phyloP scores from a whole-genome alignment of 345 rosid species.

The Nasturtium officinale region DNA sequence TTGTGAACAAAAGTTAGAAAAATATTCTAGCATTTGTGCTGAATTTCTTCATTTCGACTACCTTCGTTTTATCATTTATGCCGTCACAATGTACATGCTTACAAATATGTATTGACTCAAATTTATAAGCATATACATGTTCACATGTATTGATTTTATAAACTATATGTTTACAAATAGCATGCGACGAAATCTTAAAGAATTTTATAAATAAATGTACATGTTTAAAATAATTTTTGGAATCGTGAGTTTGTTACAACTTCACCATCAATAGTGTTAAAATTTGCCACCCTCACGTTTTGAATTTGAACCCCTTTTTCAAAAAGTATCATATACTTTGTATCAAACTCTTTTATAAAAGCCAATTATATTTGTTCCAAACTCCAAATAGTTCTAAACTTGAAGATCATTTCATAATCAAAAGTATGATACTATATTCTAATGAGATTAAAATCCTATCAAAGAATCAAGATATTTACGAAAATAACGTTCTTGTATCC shows the following conservation, averaged over 20 bases:
- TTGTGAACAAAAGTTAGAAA: not conserved
- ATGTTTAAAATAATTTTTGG: not conserved
- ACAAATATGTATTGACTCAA: too few species aligned
- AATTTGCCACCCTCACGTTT: conserved; percentile 38
- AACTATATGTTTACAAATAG: not conserved
- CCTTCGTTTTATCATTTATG: not conserved
- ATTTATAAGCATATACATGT: too few species aligned
- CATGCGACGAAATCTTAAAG: conserved; percentile 8
- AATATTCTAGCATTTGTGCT: not conserved
- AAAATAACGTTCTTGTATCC: not conserved
- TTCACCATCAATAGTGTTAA: conserved; percentile 24
- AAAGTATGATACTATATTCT: not conserved
- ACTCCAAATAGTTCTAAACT: conserved; percentile 19
- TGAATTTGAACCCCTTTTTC: conserved; percentile 33
- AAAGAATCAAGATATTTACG: not conserved
- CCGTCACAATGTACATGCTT: too few species aligned
- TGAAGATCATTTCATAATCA: conserved; percentile 27
- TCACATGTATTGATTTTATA: not conserved
- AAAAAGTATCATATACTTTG: conserved; percentile 25
- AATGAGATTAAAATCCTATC: not conserved
- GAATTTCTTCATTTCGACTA: not conserved
- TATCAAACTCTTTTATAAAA: conserved; percentile 28
- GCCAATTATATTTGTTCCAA: conserved; percentile 5
- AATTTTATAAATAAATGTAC: not conserved
- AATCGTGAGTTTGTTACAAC: conserved; percentile 18